Conservation (phyloP, 495 filamentous ascomycete genomes). For the Recurvomyces mirabilis region DNA sequence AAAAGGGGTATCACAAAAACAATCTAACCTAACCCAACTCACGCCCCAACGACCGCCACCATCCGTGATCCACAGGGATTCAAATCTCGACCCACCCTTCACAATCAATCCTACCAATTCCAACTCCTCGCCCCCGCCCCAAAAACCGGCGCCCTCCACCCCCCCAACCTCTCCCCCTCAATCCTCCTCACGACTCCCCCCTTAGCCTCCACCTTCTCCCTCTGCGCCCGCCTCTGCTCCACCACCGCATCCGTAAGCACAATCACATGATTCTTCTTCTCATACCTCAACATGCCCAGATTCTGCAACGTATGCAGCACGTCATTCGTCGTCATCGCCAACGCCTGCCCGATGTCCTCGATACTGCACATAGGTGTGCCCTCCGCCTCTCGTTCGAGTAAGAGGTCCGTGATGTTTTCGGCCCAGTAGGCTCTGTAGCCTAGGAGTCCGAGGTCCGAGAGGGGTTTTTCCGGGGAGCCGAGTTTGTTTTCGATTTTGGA, state of each 20-base stretch:
- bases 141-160: conserved; percentile 93
- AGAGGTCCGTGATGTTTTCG: conserved; percentile 75
- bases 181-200: conserved; percentile 48
- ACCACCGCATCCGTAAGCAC: conserved; percentile 71
- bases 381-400: conserved; percentile 44
- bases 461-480: conserved; percentile 90
- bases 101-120: conserved; percentile 83
- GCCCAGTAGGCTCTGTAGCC: conserved; percentile 96
- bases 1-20: too few species aligned
- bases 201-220: conserved; percentile 49
- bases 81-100: too few species aligned
- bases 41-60: too few species aligned
- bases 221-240: conserved; percentile 58
- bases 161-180: conserved; percentile 60
- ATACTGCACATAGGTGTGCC: conserved; percentile 57
- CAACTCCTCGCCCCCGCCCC: conserved; percentile 80
- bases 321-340: conserved; percentile 90
- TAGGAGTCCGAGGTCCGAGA: conserved; percentile 83
- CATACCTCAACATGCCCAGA: conserved; percentile 84
- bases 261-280: conserved; percentile 87
- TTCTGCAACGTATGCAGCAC: conserved; percentile 88
- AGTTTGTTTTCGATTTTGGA: conserved; percentile 90
- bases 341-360: conserved; percentile 63
- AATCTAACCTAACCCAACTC: too few species aligned
- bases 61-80: too few species aligned